These are phyloP conservation scores for Sphaerostilbella broomeana DNA, from an alignment of 2,329 filamentous ascomycete genomes.

Conservation along the genomic window DNA sequence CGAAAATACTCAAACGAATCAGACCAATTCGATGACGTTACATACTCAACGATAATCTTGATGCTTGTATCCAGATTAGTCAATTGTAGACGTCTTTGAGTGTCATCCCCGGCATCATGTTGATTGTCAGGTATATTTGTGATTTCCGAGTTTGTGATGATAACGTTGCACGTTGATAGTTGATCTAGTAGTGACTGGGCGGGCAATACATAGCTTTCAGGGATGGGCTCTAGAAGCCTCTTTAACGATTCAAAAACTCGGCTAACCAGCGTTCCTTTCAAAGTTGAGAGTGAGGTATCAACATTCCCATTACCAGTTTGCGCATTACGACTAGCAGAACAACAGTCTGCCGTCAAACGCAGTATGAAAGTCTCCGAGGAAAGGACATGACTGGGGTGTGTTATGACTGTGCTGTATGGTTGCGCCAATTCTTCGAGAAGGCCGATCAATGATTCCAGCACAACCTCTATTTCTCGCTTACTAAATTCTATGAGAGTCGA, in stretches of 20 bases:
- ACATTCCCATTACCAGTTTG: slow-evolving; percentile 26
- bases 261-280: slow-evolving; percentile 46
- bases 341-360: slow-evolving; percentile 58
- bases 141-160: slow-evolving; percentile 26
- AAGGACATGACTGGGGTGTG: slow-evolving; percentile 53
- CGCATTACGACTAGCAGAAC: slow-evolving; percentile 52
- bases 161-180: slow-evolving; percentile 31
- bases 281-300: slow-evolving; percentile 19
- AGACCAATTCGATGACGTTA: slow-evolving; percentile 59
- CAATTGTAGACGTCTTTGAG: slow-evolving; percentile 29
- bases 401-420: slow-evolving; percentile 44
- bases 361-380: slow-evolving; percentile 60
- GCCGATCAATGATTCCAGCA: slow-evolving; percentile 51
- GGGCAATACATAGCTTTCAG: slow-evolving; percentile 51
- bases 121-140: slow-evolving; percentile 16
- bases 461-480: slow-evolving; percentile 43
- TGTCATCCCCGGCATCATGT: slow-evolving; percentile 17
- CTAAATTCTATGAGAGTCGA: slow-evolving; percentile 57
- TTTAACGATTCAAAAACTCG: slow-evolving; percentile 52
- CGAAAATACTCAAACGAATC: slow-evolving; percentile 53
- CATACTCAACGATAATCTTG: slow-evolving; percentile 54
- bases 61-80: slow-evolving; percentile 48
- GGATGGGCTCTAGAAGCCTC: slow-evolving; percentile 50
- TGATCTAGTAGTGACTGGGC: slow-evolving; percentile 53
- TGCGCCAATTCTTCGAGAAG: slow-evolving; percentile 53